Conservation (phyloP, 177 flowering plant genomes). For the Telopea speciosissima region DNA sequence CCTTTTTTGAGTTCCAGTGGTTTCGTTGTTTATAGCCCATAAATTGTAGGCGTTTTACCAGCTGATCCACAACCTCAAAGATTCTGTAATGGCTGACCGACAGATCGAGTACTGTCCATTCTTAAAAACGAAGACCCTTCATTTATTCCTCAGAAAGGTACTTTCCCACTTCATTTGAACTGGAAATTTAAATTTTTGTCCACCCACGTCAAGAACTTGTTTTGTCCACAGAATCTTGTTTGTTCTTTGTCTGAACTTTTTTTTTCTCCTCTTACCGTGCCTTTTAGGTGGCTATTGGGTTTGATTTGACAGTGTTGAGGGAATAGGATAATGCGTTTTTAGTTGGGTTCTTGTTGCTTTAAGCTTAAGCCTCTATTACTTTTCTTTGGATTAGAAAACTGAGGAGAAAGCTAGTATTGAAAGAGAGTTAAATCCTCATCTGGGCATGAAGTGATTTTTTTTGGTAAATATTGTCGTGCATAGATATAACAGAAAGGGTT, state of each 20-base stretch:
- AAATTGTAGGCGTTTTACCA: not conserved
- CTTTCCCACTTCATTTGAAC: not conserved
- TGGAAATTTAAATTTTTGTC: not conserved
- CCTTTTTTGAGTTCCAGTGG: not conserved
- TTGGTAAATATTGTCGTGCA: not conserved
- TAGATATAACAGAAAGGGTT: not conserved
- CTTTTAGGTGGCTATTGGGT: not conserved
- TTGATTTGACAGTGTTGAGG: not conserved
- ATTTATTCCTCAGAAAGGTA: slow-evolving; percentile 1
- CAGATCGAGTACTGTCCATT: not conserved
- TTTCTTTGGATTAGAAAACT: not conserved
- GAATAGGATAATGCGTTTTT: not conserved
- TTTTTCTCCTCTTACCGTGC: not conserved
- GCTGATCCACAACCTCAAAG: not conserved
- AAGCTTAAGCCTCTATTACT: not conserved
- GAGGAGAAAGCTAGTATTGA: not conserved
- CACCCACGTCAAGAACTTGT: slow-evolving; percentile 3
- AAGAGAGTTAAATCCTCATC: not conserved
- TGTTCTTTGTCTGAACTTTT: not conserved
- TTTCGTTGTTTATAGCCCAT: not conserved
- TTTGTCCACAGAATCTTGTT: not conserved
- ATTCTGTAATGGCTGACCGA: not conserved
- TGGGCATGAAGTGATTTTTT: not conserved
- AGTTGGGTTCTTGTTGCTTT: not conserved
- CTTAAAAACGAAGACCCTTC: slow-evolving; percentile 1